Evolutionary conservation across 768 basidiomycete genomes (phyloP).

Genomic region (Lentinula sp.): DNA sequence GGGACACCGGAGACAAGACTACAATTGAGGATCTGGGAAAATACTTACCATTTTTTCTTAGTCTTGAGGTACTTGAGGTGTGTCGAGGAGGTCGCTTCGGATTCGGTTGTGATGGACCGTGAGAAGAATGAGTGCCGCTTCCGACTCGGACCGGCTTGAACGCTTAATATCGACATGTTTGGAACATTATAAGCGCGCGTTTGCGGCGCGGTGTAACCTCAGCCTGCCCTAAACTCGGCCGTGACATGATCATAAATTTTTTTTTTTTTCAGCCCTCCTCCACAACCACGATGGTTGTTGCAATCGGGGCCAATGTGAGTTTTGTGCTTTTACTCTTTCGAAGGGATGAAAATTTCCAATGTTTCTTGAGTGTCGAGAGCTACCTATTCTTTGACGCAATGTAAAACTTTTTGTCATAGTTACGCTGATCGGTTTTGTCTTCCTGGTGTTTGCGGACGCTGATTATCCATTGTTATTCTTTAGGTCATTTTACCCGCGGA

Average conservation of each 20-base stretch:
- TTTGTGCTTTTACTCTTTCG: slow-evolving; percentile 16
- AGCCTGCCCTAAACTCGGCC: not conserved
- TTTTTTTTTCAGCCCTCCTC: not conserved
- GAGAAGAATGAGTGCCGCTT: not conserved
- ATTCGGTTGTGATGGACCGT: not conserved
- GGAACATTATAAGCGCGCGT: too few relatives aligned
- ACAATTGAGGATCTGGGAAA: slow-evolving; percentile 10
- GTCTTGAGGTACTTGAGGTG: slow-evolving; percentile 23
- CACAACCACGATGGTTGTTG: not conserved
- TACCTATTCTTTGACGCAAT: slow-evolving; percentile 51
- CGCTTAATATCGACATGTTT: too few relatives aligned
- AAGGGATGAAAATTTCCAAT: slow-evolving; percentile 53
- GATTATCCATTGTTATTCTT: not conserved
- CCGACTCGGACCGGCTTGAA: too few relatives aligned
- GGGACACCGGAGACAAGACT: not conserved
- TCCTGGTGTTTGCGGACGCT: not conserved
- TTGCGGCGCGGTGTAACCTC: too few relatives aligned
- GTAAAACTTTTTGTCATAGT: slow-evolving; percentile 78
- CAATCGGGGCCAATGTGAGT: not conserved
- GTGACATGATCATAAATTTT: not conserved
- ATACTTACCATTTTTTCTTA: slow-evolving; percentile 41
- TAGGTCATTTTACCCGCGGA: too few relatives aligned
- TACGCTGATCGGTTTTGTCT: slow-evolving; percentile 69
- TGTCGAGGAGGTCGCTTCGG: not conserved
- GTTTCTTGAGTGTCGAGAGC: slow-evolving; percentile 44